Evolutionary conservation across 108 stramenopile genomes (phyloP).

Genomic region (Skeletonema potamos): DNA sequence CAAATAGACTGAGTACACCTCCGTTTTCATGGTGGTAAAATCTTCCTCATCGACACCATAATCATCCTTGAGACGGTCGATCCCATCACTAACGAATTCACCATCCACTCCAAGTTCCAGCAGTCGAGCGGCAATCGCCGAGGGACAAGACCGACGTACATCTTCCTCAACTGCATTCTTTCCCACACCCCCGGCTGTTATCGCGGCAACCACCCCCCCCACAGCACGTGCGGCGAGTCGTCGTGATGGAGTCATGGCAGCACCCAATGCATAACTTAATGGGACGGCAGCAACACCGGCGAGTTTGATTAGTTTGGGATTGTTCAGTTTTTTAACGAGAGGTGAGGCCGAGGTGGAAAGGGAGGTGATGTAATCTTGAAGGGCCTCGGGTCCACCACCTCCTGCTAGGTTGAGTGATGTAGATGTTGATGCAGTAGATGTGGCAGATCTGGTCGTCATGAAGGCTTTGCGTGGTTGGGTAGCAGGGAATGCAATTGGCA

Average conservation of each 20-base stretch:
- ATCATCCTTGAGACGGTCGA: slow-evolving; percentile 15
- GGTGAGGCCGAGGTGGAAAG: slow-evolving; percentile 14
- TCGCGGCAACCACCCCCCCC: slow-evolving; percentile 29
- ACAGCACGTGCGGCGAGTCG: slow-evolving; percentile 34
- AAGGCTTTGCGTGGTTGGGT: not conserved
- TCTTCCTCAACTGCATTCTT: slow-evolving; percentile 38
- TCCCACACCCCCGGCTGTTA: slow-evolving; percentile 40
- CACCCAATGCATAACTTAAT: slow-evolving; percentile 17
- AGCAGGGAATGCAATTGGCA: not conserved
- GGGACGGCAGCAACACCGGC: slow-evolving; percentile 38
- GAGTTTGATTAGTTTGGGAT: slow-evolving; percentile 42
- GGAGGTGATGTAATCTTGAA: slow-evolving; percentile 28
- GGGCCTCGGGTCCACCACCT: slow-evolving; percentile 35
- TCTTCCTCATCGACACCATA: slow-evolving; percentile 57
- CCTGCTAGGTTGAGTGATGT: slow-evolving; percentile 30
- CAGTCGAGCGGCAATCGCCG: slow-evolving; percentile 26
- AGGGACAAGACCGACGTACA: slow-evolving; percentile 37
- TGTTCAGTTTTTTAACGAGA: slow-evolving; percentile 6
- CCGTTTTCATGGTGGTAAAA: slow-evolving; percentile 59
- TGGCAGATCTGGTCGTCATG: not conserved
- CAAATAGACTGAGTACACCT: slow-evolving; percentile 68
- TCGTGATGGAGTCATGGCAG: slow-evolving; percentile 42
- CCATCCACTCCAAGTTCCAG: slow-evolving; percentile 30
- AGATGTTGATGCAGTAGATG: not conserved
- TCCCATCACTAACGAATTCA: slow-evolving; percentile 14